Percentiles rank a stretch among this genome's conserved stretches.
These are phyloP conservation scores for Microthlaspi erraticum DNA, from an alignment of 345 rosid species.

Conservation along the genomic window DNA sequence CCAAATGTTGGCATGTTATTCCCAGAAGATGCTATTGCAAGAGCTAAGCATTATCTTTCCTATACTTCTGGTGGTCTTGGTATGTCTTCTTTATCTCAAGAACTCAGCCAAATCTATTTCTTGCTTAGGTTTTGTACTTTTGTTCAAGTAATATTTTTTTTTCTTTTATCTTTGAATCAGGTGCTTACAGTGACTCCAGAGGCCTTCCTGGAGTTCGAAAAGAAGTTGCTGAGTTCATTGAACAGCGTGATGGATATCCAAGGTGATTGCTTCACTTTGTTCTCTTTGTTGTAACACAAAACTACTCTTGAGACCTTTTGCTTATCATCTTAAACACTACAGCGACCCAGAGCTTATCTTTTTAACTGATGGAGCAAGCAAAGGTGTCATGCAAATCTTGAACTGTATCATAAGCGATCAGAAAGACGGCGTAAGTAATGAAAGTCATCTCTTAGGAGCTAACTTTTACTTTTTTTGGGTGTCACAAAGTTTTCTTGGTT, in stretches of 20 bases:
- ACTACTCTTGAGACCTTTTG: constrained; percentile 32
- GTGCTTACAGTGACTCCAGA: constrained; percentile 97
- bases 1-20: constrained; percentile 82
- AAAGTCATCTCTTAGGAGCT: background rate
- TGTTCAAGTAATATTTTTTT: background rate
- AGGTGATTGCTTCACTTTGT: constrained; percentile 57
- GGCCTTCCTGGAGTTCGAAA: constrained; percentile 84
- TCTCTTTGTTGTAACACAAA: background rate
- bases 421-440: constrained; percentile 89
- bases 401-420: constrained; percentile 73
- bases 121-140: background rate
- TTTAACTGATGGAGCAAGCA: constrained; percentile 96
- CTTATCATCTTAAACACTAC: constrained; percentile 46
- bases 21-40: constrained; percentile 92
- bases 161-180: constrained; percentile 40
- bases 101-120: background rate
- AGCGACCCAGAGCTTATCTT: constrained; percentile 94
- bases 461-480: background rate
- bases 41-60: constrained; percentile 90
- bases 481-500: constrained; percentile 31
- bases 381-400: constrained; percentile 96
- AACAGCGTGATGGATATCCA: constrained; percentile 93
- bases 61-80: constrained; percentile 89
- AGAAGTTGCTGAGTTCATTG: constrained; percentile 91
- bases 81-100: constrained; percentile 39